A percentile compares a stretch with the other conserved stretches of the same genome.
Evolutionary conservation across 2,329 filamentous ascomycete genomes (phyloP).

Genomic region (Fusarium chlamydosporum): DNA sequence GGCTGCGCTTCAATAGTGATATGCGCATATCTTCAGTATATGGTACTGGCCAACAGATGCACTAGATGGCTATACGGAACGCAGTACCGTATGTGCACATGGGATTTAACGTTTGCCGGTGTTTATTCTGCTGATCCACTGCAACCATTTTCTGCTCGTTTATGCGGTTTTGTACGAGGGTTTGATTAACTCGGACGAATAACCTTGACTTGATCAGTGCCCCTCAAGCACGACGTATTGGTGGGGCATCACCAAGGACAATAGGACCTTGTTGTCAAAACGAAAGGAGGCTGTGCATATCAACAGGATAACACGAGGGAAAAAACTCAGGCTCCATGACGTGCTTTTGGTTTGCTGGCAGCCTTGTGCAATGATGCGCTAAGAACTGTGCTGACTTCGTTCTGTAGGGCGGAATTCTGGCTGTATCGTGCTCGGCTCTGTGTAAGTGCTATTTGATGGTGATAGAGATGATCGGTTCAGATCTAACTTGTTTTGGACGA

Average conservation of each 20-base stretch:
- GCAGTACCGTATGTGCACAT: constrained; percentile 42
- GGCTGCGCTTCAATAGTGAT: constrained; percentile 32
- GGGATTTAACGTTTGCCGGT: constrained; percentile 24
- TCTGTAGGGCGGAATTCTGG: constrained; percentile 1
- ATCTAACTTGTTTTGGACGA: constrained; percentile 18
- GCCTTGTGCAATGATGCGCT: neutral
- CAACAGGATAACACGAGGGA: constrained; percentile 1
- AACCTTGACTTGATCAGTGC: constrained; percentile 23
- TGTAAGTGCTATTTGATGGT: neutral
- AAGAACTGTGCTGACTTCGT: neutral
- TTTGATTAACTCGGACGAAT: constrained; percentile 42
- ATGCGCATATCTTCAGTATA: neutral
- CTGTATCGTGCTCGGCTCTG: constrained; percentile 1
- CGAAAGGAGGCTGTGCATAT: constrained; percentile 7
- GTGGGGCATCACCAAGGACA: constrained; percentile 8
- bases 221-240: constrained; percentile 17
- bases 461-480: neutral
- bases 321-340: neutral
- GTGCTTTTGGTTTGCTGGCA: neutral
- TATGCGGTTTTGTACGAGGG: constrained; percentile 25
- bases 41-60: constrained; percentile 9
- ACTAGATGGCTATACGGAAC: constrained; percentile 42
- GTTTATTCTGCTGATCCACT: constrained; percentile 35
- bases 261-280: constrained; percentile 11
- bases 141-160: constrained; percentile 1